These are phyloP conservation scores for Aspergillus bertholletiae DNA, from an alignment of 495 filamentous ascomycete genomes.

Conservation along the genomic window DNA sequence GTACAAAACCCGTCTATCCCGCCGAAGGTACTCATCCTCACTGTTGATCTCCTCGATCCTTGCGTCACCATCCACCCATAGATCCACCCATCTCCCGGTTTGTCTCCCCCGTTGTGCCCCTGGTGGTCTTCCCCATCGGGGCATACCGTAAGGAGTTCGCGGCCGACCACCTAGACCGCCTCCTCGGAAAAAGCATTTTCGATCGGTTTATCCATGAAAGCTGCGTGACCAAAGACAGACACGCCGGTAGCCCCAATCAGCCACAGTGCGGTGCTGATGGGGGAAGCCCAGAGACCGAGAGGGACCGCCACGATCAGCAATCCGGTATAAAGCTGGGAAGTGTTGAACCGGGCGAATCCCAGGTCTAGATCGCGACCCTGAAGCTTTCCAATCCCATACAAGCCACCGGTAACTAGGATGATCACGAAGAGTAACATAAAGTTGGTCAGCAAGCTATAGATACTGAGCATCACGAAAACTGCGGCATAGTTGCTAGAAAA, in stretches of 20 bases:
- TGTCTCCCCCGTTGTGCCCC: slow-evolving; percentile 66
- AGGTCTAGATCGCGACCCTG: slow-evolving; percentile 83
- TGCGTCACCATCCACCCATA: slow-evolving; percentile 46
- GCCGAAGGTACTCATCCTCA: slow-evolving; percentile 59
- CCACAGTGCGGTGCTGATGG: slow-evolving; percentile 81
- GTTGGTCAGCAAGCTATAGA: slow-evolving; percentile 93
- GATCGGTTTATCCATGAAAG: slow-evolving; percentile 97
- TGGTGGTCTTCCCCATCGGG: slow-evolving; percentile 98
- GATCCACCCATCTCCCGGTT: slow-evolving; percentile 54
- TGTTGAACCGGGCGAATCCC: slow-evolving; percentile 73
- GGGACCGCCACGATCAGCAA: slow-evolving; percentile 78
- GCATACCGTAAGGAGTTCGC: slow-evolving; percentile 95
- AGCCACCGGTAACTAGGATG: slow-evolving; percentile 73
- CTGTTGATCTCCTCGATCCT: slow-evolving; percentile 70
- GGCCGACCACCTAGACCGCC: slow-evolving; percentile 99
- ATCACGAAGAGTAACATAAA: slow-evolving; percentile 83
- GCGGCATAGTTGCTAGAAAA: slow-evolving; percentile 98
- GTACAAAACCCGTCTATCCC: slow-evolving; percentile 21
- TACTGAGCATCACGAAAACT: slow-evolving; percentile 88
- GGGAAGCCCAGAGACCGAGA: slow-evolving; percentile 77
- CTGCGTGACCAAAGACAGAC: slow-evolving; percentile 88
- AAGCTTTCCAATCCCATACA: slow-evolving; percentile 87
- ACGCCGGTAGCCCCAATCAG: slow-evolving; percentile 91
- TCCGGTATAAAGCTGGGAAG: slow-evolving; percentile 93
- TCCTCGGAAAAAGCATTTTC: slow-evolving; percentile 99